Percentiles rank a stretch among this genome's conserved stretches.
Evolutionary conservation across 2,329 filamentous ascomycete genomes (phyloP).

Genomic region (Fusarium tanahbumbuense): DNA sequence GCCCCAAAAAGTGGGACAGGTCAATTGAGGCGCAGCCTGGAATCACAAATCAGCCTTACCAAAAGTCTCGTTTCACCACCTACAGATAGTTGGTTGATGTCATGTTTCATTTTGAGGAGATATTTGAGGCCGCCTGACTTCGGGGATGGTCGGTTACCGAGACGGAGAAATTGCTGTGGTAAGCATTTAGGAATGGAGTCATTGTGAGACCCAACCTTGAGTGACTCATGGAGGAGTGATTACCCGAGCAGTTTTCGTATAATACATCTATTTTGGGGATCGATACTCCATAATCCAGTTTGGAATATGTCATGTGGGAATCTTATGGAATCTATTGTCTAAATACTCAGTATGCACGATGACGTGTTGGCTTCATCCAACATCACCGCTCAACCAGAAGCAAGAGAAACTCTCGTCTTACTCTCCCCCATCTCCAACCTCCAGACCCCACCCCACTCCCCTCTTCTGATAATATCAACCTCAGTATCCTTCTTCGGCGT

Average conservation of each 20-base stretch:
- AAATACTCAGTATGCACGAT: not conserved
- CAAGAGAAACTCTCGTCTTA: constrained; percentile 40
- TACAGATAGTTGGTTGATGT: too few species aligned
- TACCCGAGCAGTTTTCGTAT: not conserved
- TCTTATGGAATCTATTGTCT: not conserved
- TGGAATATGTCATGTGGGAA: not conserved
- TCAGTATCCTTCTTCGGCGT: constrained; percentile 30
- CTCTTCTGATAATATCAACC: constrained; percentile 18
- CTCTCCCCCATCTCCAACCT: constrained; percentile 43
- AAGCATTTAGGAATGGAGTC: not conserved
- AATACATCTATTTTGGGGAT: not conserved
- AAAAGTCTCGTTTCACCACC: not conserved
- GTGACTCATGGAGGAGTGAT: not conserved
- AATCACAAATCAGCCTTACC: constrained; percentile 9
- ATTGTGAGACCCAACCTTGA: not conserved
- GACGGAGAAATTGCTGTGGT: not conserved
- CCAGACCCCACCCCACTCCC: constrained; percentile 35
- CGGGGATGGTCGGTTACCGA: constrained; percentile 2
- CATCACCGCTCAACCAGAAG: constrained; percentile 31
- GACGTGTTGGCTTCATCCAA: not conserved
- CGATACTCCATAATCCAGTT: too few species aligned
- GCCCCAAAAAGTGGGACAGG: constrained; percentile 19
- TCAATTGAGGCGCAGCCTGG: not conserved
- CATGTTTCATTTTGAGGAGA: not conserved
- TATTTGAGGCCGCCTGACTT: not conserved